phyloP scores from a whole-genome alignment of 495 filamentous ascomycete genomes.

The Aspergillus biplanus region DNA sequence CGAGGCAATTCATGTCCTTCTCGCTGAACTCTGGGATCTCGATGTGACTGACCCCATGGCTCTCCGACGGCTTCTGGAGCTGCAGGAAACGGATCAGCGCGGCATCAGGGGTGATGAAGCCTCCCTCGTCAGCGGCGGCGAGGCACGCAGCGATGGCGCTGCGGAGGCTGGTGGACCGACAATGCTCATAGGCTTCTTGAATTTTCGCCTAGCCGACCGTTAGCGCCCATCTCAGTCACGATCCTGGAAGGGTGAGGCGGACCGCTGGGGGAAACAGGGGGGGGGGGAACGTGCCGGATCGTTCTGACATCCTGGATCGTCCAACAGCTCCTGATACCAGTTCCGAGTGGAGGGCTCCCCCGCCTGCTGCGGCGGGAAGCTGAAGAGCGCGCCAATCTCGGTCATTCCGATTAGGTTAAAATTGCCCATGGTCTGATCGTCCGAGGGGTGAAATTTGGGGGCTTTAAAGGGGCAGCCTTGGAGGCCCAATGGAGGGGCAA shows the following conservation, averaged over 20 bases:
- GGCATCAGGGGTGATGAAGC: constrained; percentile 7
- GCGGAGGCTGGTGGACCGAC: neutral
- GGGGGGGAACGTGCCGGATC: neutral
- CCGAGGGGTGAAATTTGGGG: neutral
- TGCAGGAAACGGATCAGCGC: constrained; percentile 13
- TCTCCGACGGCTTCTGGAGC: constrained; percentile 1
- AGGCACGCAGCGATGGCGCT: constrained; percentile 2
- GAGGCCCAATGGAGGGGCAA: neutral
- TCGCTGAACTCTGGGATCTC: constrained; percentile 11
- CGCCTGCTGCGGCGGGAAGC: constrained; percentile 13
- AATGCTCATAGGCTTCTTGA: constrained; percentile 18
- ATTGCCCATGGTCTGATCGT: neutral
- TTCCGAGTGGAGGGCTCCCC: constrained; percentile 14
- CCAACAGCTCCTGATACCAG: constrained; percentile 16
- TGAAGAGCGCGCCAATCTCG: constrained; percentile 1
- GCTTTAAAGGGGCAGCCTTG: neutral
- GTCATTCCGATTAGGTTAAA: constrained; percentile 3
- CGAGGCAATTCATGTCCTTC: constrained; percentile 10
- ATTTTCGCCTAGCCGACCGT: constrained; percentile 10
- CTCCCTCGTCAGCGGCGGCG: neutral
- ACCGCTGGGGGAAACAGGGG: no score
- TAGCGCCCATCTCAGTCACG: neutral
- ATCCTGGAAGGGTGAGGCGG: no score
- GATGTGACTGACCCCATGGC: neutral
- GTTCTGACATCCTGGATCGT: constrained; percentile 14